Evolutionary conservation across 768 basidiomycete genomes (phyloP).

Genomic region (Psilocybe azurescens): DNA sequence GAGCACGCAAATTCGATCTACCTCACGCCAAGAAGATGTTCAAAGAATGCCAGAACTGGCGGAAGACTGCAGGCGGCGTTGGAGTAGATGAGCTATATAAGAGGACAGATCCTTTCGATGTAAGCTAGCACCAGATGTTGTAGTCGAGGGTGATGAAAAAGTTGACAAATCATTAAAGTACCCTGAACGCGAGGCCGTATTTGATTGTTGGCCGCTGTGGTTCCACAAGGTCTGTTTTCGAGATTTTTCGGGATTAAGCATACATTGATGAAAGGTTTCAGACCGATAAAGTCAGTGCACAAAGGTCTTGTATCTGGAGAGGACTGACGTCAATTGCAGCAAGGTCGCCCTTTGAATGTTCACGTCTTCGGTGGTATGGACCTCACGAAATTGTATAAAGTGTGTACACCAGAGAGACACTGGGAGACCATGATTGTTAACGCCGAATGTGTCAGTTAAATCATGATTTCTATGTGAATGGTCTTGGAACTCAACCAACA

Average conservation of each 20-base stretch:
- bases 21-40: conserved; percentile 69
- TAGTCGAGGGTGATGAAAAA: not conserved
- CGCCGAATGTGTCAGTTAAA: conserved; percentile 52
- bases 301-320: not conserved
- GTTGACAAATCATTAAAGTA: conserved; percentile 47
- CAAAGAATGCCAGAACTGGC: conserved; percentile 70
- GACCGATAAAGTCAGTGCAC: conserved; percentile 67
- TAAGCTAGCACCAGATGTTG: conserved; percentile 37
- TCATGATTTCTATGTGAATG: not conserved
- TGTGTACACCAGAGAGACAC: conserved; percentile 62
- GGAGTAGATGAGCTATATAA: conserved; percentile 71
- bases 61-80: conserved; percentile 62
- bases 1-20: conserved; percentile 70
- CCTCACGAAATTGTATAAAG: conserved; percentile 58
- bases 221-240: conserved; percentile 67
- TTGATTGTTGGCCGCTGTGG: conserved; percentile 80
- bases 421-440: conserved; percentile 71
- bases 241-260: not conserved
- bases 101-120: conserved; percentile 72
- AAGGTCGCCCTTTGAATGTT: conserved; percentile 75
- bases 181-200: conserved; percentile 69
- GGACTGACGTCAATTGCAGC: conserved; percentile 36
- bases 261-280: conserved; percentile 25
- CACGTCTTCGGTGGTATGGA: conserved; percentile 67
- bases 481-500: not conserved